Evolutionary conservation across 2,329 filamentous ascomycete genomes (phyloP), one percentile per base, ranked within the genome.

Genomic region (Stachybotrys chlorohalonatus): DNA sequence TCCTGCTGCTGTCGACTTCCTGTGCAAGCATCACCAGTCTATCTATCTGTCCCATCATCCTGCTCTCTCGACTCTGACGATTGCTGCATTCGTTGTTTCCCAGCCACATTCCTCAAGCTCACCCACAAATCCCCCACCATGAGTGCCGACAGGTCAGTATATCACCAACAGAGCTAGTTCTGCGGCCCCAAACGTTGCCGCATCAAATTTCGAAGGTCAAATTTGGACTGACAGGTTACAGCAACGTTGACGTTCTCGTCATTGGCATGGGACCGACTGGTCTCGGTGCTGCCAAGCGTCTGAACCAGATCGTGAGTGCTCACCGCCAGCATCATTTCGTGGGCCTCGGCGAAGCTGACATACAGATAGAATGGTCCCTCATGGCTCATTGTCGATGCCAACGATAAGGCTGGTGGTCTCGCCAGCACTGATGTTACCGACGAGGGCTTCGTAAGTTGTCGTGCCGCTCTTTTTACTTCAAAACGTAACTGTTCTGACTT

Each of bases 221-320:
- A 6, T 13, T 4, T 16, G 49, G 32, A 31, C 49, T 51, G 49
- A 51, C 49, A 13, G 31, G 2, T 49, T 51, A 13, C 73, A 95
- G 91, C 73, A 86, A 90, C 68, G 90, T 97, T 72, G 94, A 99
- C 76, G 88, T 99, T 64, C 90, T 99, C 70, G 86, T 99, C 74
- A 96, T 97, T 78, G 94, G 94, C 70, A 93, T 93, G 76, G 94
- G 94, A 70, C 94, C 94, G 66, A 97, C 94, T 69, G 94, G 94
- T 76, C 84, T 97, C 65, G 94, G 94, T 81, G 94, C 94, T 71
- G 94, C 94, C 66, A 99, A 99, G 82, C 90, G 94, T 71, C 84
- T 99, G 63, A 88, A 97, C 75, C 94, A 99, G 76, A 86, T 96
- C 69, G 94, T 97, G 80, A 64, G 86, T 70, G 47, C 62, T 68